Conservation (phyloP, 192 early-diverging fungal genomes). For the Jimgerdemannia lactiflua region DNA sequence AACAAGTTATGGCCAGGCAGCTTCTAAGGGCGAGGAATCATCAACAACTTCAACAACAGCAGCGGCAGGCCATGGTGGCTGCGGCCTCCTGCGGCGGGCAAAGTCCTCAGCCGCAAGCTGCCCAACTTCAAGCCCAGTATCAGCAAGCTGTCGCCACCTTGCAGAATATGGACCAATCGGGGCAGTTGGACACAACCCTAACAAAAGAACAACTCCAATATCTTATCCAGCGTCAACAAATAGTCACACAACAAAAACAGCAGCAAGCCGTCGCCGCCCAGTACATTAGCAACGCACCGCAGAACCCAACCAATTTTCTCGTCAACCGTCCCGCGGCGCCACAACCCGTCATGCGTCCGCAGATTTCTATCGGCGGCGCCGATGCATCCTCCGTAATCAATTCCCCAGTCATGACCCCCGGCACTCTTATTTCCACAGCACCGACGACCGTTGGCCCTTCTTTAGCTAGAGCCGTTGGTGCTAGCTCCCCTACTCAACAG, state of each 20-base stretch:
- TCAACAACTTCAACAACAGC: constrained; percentile 18
- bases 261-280: not conserved
- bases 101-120: too few species aligned
- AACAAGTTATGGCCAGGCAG: too few species aligned
- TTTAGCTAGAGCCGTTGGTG: too few species aligned
- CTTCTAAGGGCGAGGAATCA: not conserved
- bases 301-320: not conserved
- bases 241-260: constrained; percentile 9
- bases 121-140: constrained; percentile 18
- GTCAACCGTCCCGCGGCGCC: not conserved
- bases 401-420: too few species aligned
- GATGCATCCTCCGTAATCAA: not conserved
- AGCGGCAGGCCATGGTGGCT: too few species aligned
- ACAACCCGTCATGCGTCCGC: not conserved
- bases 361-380: not conserved
- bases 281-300: too few species aligned
- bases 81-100: too few species aligned
- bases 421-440: too few species aligned
- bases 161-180: constrained; percentile 4
- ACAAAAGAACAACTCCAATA: not conserved
- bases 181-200: not conserved
- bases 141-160: constrained; percentile 7
- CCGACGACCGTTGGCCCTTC: too few species aligned
- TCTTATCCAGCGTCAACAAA: not conserved
- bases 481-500: too few species aligned